These are phyloP conservation scores for Solanum tarapatanum DNA, from an alignment of 257 asterid genomes.

Conservation along the genomic window DNA sequence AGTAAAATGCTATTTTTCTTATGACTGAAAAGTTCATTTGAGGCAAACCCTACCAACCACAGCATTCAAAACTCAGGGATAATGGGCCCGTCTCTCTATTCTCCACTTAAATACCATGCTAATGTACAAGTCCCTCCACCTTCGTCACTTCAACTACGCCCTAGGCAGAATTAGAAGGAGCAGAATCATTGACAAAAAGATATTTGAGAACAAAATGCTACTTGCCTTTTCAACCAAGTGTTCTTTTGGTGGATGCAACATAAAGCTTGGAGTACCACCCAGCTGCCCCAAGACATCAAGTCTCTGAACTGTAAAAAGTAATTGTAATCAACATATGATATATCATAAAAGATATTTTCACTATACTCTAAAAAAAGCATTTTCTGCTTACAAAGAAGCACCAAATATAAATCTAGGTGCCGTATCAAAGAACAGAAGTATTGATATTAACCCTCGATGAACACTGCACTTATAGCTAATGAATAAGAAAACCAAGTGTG, in stretches of 20 bases:
- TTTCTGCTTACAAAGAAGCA: neutral
- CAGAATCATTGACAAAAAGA: neutral
- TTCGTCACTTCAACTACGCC: neutral
- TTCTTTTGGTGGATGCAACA: conserved; percentile 51
- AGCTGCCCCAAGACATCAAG: conserved; percentile 12
- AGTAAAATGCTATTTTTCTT: neutral
- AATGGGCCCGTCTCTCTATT: neutral
- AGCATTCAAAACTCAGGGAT: neutral
- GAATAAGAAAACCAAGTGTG: neutral
- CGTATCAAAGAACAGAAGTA: neutral
- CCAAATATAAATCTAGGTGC: neutral
- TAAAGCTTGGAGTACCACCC: conserved; percentile 36
- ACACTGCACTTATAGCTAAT: neutral
- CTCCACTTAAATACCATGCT: neutral
- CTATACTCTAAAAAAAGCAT: neutral
- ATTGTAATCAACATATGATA: neutral
- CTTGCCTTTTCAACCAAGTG: conserved; percentile 62
- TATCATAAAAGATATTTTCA: neutral
- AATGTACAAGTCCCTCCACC: neutral
- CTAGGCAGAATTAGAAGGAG: neutral
- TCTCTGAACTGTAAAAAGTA: conserved; percentile 26
- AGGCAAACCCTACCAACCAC: neutral
- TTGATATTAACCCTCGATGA: neutral
- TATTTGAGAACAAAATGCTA: conserved; percentile 9
- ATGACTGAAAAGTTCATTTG: neutral